Percentiles rank a stretch among this genome's conserved stretches.
phyloP scores from a whole-genome alignment of 1,139 yeast genomes.

The Debaryomycetaceae sp. region DNA sequence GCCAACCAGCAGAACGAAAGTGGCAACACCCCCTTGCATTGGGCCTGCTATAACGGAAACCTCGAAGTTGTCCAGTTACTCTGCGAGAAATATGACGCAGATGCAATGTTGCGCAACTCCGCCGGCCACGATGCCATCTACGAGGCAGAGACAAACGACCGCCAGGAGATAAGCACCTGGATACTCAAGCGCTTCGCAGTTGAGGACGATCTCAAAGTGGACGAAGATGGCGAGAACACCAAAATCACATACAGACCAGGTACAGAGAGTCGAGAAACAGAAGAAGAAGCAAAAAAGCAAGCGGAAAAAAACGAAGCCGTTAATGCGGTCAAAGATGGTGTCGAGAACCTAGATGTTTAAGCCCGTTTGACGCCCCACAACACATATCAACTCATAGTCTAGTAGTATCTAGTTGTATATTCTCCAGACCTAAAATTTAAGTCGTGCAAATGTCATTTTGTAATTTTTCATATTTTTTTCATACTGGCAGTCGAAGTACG shows the following conservation, averaged over 20 bases:
- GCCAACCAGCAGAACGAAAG: conserved; percentile 64
- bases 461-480: conserved; percentile 4
- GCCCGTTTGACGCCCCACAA: not conserved
- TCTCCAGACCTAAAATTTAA: too few species aligned
- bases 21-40: conserved; percentile 92
- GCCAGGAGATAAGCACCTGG: conserved; percentile 66
- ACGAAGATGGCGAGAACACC: conserved; percentile 43
- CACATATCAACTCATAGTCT: not conserved
- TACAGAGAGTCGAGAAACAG: conserved; percentile 46
- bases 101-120: conserved; percentile 72
- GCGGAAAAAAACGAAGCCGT: conserved; percentile 3
- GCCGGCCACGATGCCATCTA: conserved; percentile 81
- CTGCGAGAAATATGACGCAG: conserved; percentile 73
- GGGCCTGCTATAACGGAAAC: conserved; percentile 93
- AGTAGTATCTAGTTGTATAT: not conserved
- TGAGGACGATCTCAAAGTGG: conserved; percentile 52
- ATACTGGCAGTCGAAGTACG: not conserved
- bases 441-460: not conserved
- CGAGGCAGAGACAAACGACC: conserved; percentile 79
- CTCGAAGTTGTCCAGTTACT: conserved; percentile 64
- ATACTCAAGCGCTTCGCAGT: conserved; percentile 69
- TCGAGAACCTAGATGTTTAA: not conserved
- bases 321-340: not conserved
- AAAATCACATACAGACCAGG: conserved; percentile 49
- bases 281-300: conserved; percentile 18